These are phyloP conservation scores for Diplotaxis tenuifolia DNA, from an alignment of 345 rosid species.

Conservation along the genomic window DNA sequence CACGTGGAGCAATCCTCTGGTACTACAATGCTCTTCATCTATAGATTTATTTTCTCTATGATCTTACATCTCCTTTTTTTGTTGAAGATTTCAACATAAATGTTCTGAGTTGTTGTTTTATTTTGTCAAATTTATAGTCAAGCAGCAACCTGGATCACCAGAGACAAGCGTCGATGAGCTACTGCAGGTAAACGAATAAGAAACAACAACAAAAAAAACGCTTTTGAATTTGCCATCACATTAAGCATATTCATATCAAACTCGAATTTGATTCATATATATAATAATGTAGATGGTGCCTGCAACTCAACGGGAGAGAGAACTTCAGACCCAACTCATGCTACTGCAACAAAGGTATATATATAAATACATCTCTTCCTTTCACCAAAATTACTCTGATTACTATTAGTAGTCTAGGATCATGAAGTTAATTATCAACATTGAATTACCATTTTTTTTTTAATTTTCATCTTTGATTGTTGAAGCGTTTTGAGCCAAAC, in stretches of 20 bases:
- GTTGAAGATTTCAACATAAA: conserved; percentile 11
- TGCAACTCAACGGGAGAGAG: conserved; percentile 60
- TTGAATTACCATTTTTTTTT: not conserved
- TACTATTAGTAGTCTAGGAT: not conserved
- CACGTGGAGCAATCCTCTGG: conserved; percentile 78
- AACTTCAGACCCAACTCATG: conserved; percentile 66
- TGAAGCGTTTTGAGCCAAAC: conserved; percentile 54
- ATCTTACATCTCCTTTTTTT: not conserved
- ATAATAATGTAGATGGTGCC: conserved; percentile 51
- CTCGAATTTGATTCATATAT: conserved; percentile 4
- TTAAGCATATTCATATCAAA: not conserved
- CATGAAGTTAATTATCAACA: not conserved
- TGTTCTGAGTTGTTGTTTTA: conserved; percentile 12
- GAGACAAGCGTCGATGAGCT: conserved; percentile 59
- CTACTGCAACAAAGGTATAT: conserved; percentile 77
- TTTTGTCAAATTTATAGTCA: conserved; percentile 47
- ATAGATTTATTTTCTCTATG: not conserved
- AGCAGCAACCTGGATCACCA: conserved; percentile 56
- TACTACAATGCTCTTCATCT: conserved; percentile 35
- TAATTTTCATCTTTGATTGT: conserved; percentile 32
- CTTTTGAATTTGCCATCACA: not conserved
- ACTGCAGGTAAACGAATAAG: conserved; percentile 53
- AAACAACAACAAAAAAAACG: not conserved
- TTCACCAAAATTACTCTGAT: not conserved
- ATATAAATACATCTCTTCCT: not conserved